Base-by-base conservation (phyloP, 495 filamentous ascomycete genomes). In the Xylaria cubensis region DNA sequence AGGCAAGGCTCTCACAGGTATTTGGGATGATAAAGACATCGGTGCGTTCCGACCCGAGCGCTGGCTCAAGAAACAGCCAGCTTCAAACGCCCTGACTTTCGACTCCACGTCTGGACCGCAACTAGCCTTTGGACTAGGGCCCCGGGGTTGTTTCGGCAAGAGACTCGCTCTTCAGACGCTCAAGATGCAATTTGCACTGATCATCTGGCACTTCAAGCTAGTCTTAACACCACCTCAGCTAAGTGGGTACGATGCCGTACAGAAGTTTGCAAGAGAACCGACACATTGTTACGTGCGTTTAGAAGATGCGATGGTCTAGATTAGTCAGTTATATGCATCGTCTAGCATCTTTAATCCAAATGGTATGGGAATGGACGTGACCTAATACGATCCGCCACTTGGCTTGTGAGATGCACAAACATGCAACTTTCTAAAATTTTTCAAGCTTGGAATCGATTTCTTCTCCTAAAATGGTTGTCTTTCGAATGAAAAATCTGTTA, bases 161-260 rank as follows among this genome's bases (percentile, higher is more conserved):
- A 74, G 67, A 70, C 67, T 81, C 64, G 81, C 79, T n/a, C 72
- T 76, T 46, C 56, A 79, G 36, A 74, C 81, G 73, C 62, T 83
- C 50, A 59, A 73, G 15, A 69, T 79, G 36, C 59, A 79, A 44
- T 36, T 80, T 15, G 67, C 70, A 17, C 41, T 80, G 67, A 19
- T 83, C 24, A 21, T 82, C 34, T 82, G 80, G 80, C 74, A 79
- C 55, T 81, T 83, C 69, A 71, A 78, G 56, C 71, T 81, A 2
- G 67, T 50, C 19, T 29, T 6, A 6, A 29, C 46, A 4, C 75
- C 78, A 12, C 21, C 39, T 12, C 70, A 76, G 34, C 39, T 80
- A 15, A 66, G 73, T 42, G 76, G 79, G 12, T 79, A 78, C 44
- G 73, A 77, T 3, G 71, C 72, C 13, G 48, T 80, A 12, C 74